Percentiles rank a stretch among this genome's conserved stretches.
phyloP scores from a whole-genome alignment of 2,329 filamentous ascomycete species.

The Cladophialophora bantiana region DNA sequence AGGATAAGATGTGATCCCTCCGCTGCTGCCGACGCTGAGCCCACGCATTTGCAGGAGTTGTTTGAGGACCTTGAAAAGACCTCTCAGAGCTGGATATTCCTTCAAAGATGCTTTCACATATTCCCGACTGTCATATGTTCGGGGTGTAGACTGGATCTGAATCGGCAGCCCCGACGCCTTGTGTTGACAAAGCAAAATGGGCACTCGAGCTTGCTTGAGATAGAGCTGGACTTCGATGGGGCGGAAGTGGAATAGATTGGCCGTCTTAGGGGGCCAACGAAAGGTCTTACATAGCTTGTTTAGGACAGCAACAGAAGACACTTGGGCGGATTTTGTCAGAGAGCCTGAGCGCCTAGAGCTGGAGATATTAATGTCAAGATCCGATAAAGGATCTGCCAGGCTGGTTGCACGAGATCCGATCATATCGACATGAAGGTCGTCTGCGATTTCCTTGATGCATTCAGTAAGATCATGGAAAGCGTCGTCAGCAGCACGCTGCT shows the following conservation, averaged over 20 bases:
- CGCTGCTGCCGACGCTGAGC: conserved; percentile 55
- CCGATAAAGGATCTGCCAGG: conserved; percentile 60
- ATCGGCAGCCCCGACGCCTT: conserved; percentile 57
- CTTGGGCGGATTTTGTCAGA: conserved; percentile 13
- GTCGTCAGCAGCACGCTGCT: conserved; percentile 46
- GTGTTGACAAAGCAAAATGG: conserved; percentile 52
- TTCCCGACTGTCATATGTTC: conserved; percentile 50
- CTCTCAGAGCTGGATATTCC: conserved; percentile 58
- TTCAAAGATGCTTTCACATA: conserved; percentile 56
- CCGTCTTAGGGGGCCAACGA: conserved; percentile 18
- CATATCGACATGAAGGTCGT: conserved; percentile 48
- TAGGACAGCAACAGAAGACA: conserved; percentile 22
- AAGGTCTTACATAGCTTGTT: conserved; percentile 22
- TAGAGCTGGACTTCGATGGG: conserved; percentile 28
- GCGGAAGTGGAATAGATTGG: conserved; percentile 10
- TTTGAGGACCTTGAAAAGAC: conserved; percentile 60
- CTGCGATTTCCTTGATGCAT: conserved; percentile 42
- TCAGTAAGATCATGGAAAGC: conserved; percentile 43
- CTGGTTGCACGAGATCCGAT: conserved; percentile 64
- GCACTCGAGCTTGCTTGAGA: conserved; percentile 40
- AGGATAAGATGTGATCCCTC: conserved; percentile 62
- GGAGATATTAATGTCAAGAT: conserved; percentile 58
- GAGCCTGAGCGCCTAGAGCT: conserved; percentile 18
- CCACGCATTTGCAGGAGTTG: conserved; percentile 59
- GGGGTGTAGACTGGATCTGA: conserved; percentile 58